Evolutionary conservation across 1,284 basidiomycete species (phyloP).

Genomic region (Melampsora americana): DNA sequence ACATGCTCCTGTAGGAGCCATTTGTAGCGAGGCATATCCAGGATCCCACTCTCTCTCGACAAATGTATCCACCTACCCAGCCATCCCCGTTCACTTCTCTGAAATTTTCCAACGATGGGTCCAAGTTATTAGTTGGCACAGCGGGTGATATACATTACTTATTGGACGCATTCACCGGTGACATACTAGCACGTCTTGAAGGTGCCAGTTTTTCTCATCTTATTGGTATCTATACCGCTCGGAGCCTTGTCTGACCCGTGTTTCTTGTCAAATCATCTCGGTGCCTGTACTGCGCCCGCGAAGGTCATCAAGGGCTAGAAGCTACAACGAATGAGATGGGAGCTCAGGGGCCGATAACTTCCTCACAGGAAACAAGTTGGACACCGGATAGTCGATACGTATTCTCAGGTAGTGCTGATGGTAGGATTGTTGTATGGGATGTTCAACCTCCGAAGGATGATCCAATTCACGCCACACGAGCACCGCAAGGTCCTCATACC

Average conservation of each 20-base stretch:
- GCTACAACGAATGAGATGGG: constrained; percentile 58
- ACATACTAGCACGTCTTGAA: constrained; percentile 74
- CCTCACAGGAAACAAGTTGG: constrained; percentile 76
- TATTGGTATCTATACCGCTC: background rate
- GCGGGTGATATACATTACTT: constrained; percentile 89
- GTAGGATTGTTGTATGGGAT: constrained; percentile 40
- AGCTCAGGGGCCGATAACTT: constrained; percentile 22
- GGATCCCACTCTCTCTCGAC: constrained; percentile 69
- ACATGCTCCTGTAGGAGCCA: constrained; percentile 60
- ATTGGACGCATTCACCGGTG: constrained; percentile 79
- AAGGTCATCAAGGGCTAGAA: constrained; percentile 41
- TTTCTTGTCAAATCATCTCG: constrained; percentile 58
- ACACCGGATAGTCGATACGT: constrained; percentile 86
- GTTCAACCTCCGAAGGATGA: constrained; percentile 41
- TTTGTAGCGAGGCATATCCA: constrained; percentile 78
- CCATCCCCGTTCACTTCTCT: constrained; percentile 86
- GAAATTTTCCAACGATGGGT: constrained; percentile 82
- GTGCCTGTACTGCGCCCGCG: constrained; percentile 44
- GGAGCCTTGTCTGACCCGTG: background rate
- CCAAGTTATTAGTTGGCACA: constrained; percentile 86
- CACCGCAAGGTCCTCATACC: constrained; percentile 48
- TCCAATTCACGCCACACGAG: constrained; percentile 43
- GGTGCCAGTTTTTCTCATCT: constrained; percentile 55
- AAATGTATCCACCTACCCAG: constrained; percentile 68
- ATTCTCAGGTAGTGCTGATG: constrained; percentile 57